phyloP scores from a whole-genome alignment of 1,284 basidiomycete species.

The Ceratorhiza oryzae-sativae region DNA sequence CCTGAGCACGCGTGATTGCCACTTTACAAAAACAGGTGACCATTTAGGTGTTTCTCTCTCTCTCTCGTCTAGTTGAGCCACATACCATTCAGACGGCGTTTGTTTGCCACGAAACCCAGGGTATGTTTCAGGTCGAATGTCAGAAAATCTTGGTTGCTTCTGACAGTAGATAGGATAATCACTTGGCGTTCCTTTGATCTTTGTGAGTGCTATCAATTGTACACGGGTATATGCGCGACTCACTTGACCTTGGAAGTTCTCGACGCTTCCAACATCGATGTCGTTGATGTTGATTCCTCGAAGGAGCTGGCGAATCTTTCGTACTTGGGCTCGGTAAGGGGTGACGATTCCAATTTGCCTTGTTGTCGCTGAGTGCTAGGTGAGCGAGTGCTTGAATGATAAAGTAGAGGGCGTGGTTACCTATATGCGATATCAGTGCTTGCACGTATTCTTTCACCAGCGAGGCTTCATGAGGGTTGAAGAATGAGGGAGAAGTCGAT shows the following conservation, averaged over 20 bases:
- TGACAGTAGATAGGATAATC: slow-evolving; percentile 69
- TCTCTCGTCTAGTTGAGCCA: slow-evolving; percentile 39
- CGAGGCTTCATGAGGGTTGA: slow-evolving; percentile 65
- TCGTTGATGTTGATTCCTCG: slow-evolving; percentile 49
- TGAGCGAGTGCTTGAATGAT: neutral
- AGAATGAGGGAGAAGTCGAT: slow-evolving; percentile 68
- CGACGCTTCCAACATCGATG: slow-evolving; percentile 65
- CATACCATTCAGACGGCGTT: slow-evolving; percentile 67
- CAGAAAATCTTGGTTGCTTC: slow-evolving; percentile 63
- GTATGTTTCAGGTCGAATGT: slow-evolving; percentile 57
- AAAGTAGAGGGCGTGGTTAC: neutral
- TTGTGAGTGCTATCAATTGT: neutral
- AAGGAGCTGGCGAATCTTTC: slow-evolving; percentile 57
- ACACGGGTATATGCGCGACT: slow-evolving; percentile 38
- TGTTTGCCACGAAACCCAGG: slow-evolving; percentile 65
- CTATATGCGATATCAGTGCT: slow-evolving; percentile 43
- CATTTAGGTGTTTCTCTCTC: neutral
- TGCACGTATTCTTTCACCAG: slow-evolving; percentile 62
- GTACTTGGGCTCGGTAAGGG: slow-evolving; percentile 64
- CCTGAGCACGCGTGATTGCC: slow-evolving; percentile 64
- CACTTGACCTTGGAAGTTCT: slow-evolving; percentile 70
- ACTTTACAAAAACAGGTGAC: slow-evolving; percentile 54
- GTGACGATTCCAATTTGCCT: slow-evolving; percentile 62
- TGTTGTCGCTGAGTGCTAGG: neutral
- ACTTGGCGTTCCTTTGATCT: slow-evolving; percentile 58